Percentiles rank a stretch among this genome's conserved stretches.
These are phyloP conservation scores for Piper longum DNA, from an alignment of 164 flowering plant species.

Conservation along the genomic window DNA sequence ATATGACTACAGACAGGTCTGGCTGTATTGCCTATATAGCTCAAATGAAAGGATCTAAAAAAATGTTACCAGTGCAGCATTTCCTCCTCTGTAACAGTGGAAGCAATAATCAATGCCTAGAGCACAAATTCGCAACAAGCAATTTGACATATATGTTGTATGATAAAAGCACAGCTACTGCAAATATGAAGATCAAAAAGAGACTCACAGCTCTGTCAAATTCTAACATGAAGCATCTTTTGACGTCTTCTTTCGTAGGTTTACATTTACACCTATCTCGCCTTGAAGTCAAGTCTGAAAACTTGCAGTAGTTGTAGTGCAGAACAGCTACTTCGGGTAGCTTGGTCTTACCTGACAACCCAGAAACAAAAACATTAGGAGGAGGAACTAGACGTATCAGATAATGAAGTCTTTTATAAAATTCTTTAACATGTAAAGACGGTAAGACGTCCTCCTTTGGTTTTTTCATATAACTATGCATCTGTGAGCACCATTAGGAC, in stretches of 20 bases:
- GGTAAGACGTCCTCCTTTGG: slow-evolving; percentile 47
- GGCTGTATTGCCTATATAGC: not conserved
- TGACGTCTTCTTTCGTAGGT: slow-evolving; percentile 93
- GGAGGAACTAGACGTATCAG: not conserved
- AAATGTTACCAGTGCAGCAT: slow-evolving; percentile 40
- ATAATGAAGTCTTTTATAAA: not conserved
- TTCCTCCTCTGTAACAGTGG: slow-evolving; percentile 18
- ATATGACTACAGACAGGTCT: too few relatives aligned
- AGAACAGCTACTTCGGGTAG: slow-evolving; percentile 92
- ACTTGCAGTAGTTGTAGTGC: slow-evolving; percentile 83
- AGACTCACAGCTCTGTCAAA: slow-evolving; percentile 89
- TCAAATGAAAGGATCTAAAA: too few relatives aligned
- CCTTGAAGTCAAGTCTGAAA: slow-evolving; percentile 95
- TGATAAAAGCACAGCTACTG: too few relatives aligned
- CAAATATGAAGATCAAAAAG: not conserved
- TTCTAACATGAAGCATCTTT: slow-evolving; percentile 95
- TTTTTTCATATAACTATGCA: slow-evolving; percentile 93
- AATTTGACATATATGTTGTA: not conserved
- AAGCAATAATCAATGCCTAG: slow-evolving; percentile 77
- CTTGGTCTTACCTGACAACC: slow-evolving; percentile 59
- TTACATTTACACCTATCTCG: slow-evolving; percentile 98
- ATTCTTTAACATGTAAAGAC: not conserved
- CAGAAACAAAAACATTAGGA: not conserved
- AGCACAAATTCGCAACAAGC: not conserved
- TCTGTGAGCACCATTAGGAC: slow-evolving; percentile 98